A percentile compares a stretch with the other conserved stretches of the same genome.
Evolutionary conservation across 345 rosid genomes (phyloP).

Genomic region (Euphorbia peplus): DNA sequence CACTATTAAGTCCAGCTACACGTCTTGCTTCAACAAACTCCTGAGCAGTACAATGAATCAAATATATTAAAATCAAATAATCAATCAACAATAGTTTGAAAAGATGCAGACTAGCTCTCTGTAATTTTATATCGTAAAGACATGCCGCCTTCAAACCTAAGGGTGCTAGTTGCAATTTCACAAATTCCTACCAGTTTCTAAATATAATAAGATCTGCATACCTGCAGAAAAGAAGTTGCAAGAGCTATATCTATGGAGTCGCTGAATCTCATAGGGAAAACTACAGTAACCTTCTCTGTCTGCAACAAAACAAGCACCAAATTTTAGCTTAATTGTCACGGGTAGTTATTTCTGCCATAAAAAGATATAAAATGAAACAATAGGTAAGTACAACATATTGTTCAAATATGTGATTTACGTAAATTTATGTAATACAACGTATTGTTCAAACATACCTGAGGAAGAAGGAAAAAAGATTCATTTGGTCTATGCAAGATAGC

Average conservation of each 20-base stretch:
- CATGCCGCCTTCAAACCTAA: not conserved
- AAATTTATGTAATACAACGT: not conserved
- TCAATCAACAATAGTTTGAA: not conserved
- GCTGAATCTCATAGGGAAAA: slow-evolving; percentile 91
- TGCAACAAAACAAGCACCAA: slow-evolving; percentile 31
- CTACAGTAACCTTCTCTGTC: slow-evolving; percentile 83
- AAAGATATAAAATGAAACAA: not conserved
- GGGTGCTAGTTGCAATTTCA: not conserved
- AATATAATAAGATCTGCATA: slow-evolving; percentile 26
- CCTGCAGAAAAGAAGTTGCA: slow-evolving; percentile 94
- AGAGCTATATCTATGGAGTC: slow-evolving; percentile 75
- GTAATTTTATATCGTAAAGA: not conserved
- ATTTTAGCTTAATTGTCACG: slow-evolving; percentile 12
- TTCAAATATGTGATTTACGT: not conserved
- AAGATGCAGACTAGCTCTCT: not conserved
- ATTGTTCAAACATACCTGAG: slow-evolving; percentile 47
- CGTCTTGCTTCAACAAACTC: slow-evolving; percentile 95
- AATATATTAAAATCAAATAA: slow-evolving; percentile 19
- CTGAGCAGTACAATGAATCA: slow-evolving; percentile 33
- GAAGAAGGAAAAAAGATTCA: slow-evolving; percentile 82
- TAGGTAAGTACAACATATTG: not conserved
- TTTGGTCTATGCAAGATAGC: slow-evolving; percentile 93
- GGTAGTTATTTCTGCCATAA: not conserved
- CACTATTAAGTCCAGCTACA: slow-evolving; percentile 67
- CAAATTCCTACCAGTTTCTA: not conserved